Evolutionary conservation across 495 filamentous ascomycete genomes (phyloP), one percentile per base, ranked within the genome.

Genomic region (Daldinia vernicosa): DNA sequence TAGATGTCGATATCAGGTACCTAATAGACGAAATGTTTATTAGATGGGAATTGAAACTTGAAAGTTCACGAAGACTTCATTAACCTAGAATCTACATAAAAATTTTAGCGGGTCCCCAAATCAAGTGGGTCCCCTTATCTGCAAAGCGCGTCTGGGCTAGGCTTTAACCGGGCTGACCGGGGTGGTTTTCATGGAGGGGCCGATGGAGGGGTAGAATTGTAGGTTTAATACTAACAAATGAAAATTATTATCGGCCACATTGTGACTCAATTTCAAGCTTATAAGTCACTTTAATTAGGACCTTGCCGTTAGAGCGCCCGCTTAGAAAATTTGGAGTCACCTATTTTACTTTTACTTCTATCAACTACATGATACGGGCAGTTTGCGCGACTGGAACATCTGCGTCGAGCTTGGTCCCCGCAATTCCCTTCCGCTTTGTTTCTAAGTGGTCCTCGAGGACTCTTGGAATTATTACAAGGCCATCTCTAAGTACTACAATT

Each of bases 181-280:
- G 14, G 17, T 45, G 17, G 11, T 24, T 40, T 33, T 22, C 39
- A 43, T 66, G 57, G 64, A 72, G 65, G 70, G 69, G 47, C 63
- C 65, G 70, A 68, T 72, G 70, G 70, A 72, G 65, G 70, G 70
- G 70, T 43, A 50, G 59, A 63, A 60, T 63, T 63, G 57, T 71
- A 71, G n/a, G n/a, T n/a, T 40, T 28, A 5, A 17, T 56, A 28
- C 26, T 55, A 43, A 17, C 58, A n/a, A 67, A 62, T 62, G 28
- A 69, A 66, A 66, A 57, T 58, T 72, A 57, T 58, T 72, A 68
- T 50, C 70, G 70, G 64, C 60, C 24, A 57, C 43, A 27, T 60
- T 51, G 61, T 72, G 70, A 72, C 60, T 72, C 70, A 69, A 69
- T 54, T 64, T 28, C 39, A 63, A 60, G 43, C 40, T 63, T 57